Evolutionary conservation across 352 stramenopile genomes (phyloP), one percentile per base, ranked within the genome.

Genomic region (Pythium scleroteichum): DNA sequence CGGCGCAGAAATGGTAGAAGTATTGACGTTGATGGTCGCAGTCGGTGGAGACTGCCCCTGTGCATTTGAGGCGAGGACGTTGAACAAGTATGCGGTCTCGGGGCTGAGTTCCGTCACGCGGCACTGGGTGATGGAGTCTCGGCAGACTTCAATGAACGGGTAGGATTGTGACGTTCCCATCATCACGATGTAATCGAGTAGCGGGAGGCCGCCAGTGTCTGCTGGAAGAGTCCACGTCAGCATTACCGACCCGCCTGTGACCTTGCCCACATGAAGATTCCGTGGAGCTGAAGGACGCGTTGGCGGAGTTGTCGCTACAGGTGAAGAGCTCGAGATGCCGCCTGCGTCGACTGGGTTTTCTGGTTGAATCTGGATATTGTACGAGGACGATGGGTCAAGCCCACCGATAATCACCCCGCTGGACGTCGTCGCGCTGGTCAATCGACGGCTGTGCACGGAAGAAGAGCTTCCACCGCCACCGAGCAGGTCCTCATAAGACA

Each of bases 371-470:
- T 85, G 73, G 27, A 91, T 71, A 8, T 62, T 58, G 59, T 91
- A 91, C 17, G 87, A 29, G 2, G 44, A 81, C 20, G 72, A 56
- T 2, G 82, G 73, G 40, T 89, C 78, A 20, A 91, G 68, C 3
- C 72, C 71, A 4, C 63, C 69, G 3, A 89, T 48, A 26, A 75
- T 4, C 27, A 82, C 56, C 13, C 66, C 62, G n/a, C 3, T 50
- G 24, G 3, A 49, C 14, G n/a, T 82, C 42, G 3, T 72, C 65
- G 27, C 72, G 64, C 6, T 47, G 4, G 45, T 16, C 14, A 13
- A 16, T 53, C 17, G 48, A 22, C 5, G 29, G 8, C 19, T 17
- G 6, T 22, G 9, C 4, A n/a, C 20, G 29, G 40, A 23, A 7
- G 13, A 4, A 5, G 16, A 17, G 17, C 38, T 20, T 20, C 10